Evolutionary conservation across 176 grass and related monocot species (phyloP).

Genomic region (Oryza coarctata): DNA sequence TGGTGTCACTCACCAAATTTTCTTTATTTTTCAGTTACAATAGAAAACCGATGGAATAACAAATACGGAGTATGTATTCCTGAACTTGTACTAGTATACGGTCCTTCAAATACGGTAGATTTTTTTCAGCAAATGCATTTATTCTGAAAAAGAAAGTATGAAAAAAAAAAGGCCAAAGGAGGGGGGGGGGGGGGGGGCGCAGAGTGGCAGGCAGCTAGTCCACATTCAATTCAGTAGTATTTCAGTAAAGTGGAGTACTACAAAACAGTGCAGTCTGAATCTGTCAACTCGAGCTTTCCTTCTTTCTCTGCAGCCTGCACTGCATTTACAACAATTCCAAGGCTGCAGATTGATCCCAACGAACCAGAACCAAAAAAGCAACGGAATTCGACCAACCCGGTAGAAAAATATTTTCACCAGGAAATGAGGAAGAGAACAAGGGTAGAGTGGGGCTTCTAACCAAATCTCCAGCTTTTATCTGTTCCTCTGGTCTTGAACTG

Average conservation of each 20-base stretch:
- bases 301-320: not conserved
- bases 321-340: not conserved
- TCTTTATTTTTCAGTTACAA: not conserved
- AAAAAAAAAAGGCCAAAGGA: not conserved
- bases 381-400: not conserved
- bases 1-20: not conserved
- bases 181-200: too few relatives aligned
- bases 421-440: constrained; percentile 18
- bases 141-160: not conserved
- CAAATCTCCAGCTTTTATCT: not conserved
- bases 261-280: not conserved
- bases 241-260: not conserved
- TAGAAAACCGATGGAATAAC: not conserved
- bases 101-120: not conserved
- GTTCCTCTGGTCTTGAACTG: constrained; percentile 4
- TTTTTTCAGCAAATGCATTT: not conserved
- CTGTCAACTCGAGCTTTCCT: not conserved
- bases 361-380: constrained; percentile 9
- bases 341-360: not conserved
- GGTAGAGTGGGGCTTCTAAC: not conserved
- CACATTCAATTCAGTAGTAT: not conserved
- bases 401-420: constrained; percentile 9
- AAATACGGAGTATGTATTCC: not conserved
- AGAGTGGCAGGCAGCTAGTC: not conserved
- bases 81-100: not conserved